Base-by-base conservation (phyloP, 495 filamentous ascomycete species). In the Xylaria longipes region DNA sequence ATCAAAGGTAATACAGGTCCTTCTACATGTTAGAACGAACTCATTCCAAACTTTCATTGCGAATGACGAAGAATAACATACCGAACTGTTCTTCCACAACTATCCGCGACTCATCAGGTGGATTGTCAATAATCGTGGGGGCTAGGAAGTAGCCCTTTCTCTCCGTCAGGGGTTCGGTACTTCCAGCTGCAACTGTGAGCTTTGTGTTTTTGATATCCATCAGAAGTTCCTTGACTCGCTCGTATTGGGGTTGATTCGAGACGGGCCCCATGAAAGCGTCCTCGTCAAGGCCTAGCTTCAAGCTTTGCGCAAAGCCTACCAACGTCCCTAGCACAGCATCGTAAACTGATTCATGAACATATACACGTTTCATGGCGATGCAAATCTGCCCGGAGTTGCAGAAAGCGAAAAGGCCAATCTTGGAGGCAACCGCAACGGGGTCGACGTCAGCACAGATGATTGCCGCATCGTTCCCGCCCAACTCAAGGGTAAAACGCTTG, bases 371-470 rank as follows among this genome's bases (percentile, higher is more conserved):
- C 29, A 82, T 84, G 41, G 86, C 85, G 66, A 89, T 84, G 78
- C 89, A 90, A n/a, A 90, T 72, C 67, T 88, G 85, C 25, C 87
- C 87, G 0, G 80, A 85, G 79, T 86, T 86, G 50, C 84, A 80
- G 63, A 89, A 88, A 0, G 84, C 83, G 22, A 82, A 79, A 33
- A 84, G 77, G n/a, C 80, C 81, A 11, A 89, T 84, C 71, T 89
- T 80, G 0, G 82, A 82, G 37, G 86, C 87, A 11, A 85, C 77
- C n/a, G 82, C 84, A 39, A 86, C 80, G 56, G 90, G 82, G 70
- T 90, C 87, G 27, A 91, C 88, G 76, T 90, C 88, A 0, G 83
- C 80, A 66, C 84, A 87, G 54, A 91, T 77, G 71, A 91, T 88
- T 5, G 82, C 83, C 0, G 89, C 82, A 71, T 88, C 86, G 71